Percentiles rank a stretch among this genome's conserved stretches.
Conservation (phyloP, 441 rosid genomes). For the Populus hybrid region DNA sequence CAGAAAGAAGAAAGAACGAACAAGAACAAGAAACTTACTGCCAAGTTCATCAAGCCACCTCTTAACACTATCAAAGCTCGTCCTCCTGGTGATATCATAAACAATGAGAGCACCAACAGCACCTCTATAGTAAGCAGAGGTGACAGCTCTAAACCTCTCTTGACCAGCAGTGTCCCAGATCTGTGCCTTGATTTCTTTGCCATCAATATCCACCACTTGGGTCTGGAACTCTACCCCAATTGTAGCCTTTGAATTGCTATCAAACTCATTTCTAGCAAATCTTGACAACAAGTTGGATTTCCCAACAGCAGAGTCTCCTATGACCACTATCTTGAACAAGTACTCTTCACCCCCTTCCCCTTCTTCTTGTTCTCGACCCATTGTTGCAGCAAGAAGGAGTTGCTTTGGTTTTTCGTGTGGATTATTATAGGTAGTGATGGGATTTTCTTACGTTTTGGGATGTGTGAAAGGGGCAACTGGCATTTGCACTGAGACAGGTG, state of each 20-base stretch:
- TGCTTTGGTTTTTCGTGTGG: conserved; percentile 8
- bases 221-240: conserved; percentile 24
- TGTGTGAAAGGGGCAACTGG: not conserved
- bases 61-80: conserved; percentile 48
- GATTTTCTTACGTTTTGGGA: conserved; percentile 11
- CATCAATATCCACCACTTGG: conserved; percentile 44
- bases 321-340: conserved; percentile 55
- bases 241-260: conserved; percentile 54
- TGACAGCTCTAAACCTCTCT: conserved; percentile 69
- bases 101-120: conserved; percentile 69
- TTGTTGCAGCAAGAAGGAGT: not conserved
- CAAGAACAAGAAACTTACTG: conserved; percentile 27
- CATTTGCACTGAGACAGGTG: not conserved
- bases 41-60: conserved; percentile 60
- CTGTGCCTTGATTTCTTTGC: conserved; percentile 56
- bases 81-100: conserved; percentile 49
- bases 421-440: not conserved
- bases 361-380: conserved; percentile 35
- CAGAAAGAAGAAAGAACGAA: too few relatives aligned
- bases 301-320: conserved; percentile 62
- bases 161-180: conserved; percentile 71
- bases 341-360: conserved; percentile 37
- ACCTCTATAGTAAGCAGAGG: conserved; percentile 82
- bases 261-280: conserved; percentile 57
- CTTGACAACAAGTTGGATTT: conserved; percentile 53